Evolutionary conservation across 2,329 filamentous ascomycete species (phyloP).

Genomic region (Pestalotiopsis sp.): DNA sequence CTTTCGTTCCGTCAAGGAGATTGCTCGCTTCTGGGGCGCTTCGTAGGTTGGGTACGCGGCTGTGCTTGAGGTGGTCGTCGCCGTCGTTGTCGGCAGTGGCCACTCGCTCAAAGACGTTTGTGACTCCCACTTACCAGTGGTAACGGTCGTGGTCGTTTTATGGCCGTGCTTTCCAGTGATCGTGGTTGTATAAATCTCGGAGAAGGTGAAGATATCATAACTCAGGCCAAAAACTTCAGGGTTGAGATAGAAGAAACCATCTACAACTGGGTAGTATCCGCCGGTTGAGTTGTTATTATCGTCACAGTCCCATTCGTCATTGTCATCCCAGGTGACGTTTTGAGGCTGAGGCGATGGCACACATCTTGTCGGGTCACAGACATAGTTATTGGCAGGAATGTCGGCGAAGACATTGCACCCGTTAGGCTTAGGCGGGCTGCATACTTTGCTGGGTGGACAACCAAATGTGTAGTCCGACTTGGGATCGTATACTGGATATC

Average conservation of each 20-base stretch:
- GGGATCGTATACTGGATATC: constrained; percentile 28
- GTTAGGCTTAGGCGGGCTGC: constrained; percentile 50
- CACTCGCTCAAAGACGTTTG: constrained; percentile 49
- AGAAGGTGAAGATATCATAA: constrained; percentile 59
- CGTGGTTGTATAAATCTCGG: constrained; percentile 38
- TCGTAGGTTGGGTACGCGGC: constrained; percentile 15
- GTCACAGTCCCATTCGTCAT: neutral
- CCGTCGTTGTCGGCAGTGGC: constrained; percentile 19
- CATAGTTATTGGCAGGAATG: constrained; percentile 45
- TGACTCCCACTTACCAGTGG: constrained; percentile 58
- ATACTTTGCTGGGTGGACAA: constrained; percentile 54
- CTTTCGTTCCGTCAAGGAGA: too few species aligned
- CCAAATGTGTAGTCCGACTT: constrained; percentile 52
- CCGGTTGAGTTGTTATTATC: constrained; percentile 37
- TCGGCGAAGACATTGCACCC: constrained; percentile 54
- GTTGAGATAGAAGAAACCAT: constrained; percentile 67
- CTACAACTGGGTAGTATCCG: constrained; percentile 55
- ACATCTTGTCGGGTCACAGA: constrained; percentile 49
- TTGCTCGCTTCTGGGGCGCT: constrained; percentile 16
- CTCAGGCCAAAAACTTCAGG: constrained; percentile 63
- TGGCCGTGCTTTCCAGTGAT: constrained; percentile 32
- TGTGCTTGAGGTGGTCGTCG: constrained; percentile 24
- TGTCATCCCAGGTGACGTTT: constrained; percentile 41
- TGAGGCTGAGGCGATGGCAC: constrained; percentile 39
- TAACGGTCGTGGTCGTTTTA: constrained; percentile 39